These are phyloP conservation scores for Verticillium tricorpus DNA, from an alignment of 2,329 filamentous ascomycete species.

Conservation along the genomic window DNA sequence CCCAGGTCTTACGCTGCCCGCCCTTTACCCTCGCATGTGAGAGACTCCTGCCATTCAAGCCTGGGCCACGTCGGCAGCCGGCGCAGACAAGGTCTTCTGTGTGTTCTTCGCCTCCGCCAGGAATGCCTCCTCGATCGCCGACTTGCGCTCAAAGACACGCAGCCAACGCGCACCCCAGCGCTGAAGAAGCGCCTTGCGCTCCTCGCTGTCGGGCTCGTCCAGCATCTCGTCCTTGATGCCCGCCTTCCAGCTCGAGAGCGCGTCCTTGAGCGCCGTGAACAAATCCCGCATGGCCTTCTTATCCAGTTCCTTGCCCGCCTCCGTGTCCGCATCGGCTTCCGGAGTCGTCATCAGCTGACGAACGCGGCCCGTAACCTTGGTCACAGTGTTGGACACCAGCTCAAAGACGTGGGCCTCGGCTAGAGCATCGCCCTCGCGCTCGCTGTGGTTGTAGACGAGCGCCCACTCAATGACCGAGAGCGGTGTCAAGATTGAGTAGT, in stretches of 20 bases:
- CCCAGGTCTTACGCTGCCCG: neutral
- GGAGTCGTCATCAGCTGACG: constrained; percentile 69
- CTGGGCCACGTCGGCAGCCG: neutral
- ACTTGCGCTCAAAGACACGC: constrained; percentile 75
- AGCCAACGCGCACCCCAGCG: constrained; percentile 86
- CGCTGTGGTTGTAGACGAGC: constrained; percentile 50
- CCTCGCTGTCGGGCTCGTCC: constrained; percentile 58
- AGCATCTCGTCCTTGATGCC: constrained; percentile 73
- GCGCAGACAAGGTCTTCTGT: neutral
- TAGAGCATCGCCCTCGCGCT: constrained; percentile 60
- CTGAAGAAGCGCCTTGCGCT: constrained; percentile 60
- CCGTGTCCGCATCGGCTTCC: constrained; percentile 53
- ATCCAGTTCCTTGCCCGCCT: constrained; percentile 61
- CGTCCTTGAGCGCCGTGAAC: constrained; percentile 77
- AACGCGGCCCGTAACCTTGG: constrained; percentile 83
- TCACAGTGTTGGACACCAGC: constrained; percentile 81
- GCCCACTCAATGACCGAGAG: constrained; percentile 87
- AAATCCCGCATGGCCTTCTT: constrained; percentile 70
- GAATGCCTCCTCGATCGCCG: constrained; percentile 78
- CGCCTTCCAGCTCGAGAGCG: constrained; percentile 65
- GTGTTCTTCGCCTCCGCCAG: constrained; percentile 30
- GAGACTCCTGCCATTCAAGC: neutral
- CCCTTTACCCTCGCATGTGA: neutral
- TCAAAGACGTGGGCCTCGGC: constrained; percentile 78
- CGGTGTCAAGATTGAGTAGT: constrained; percentile 91